Conservation (phyloP, 169 alveolate genomes). For the Perkinsus marinus region DNA sequence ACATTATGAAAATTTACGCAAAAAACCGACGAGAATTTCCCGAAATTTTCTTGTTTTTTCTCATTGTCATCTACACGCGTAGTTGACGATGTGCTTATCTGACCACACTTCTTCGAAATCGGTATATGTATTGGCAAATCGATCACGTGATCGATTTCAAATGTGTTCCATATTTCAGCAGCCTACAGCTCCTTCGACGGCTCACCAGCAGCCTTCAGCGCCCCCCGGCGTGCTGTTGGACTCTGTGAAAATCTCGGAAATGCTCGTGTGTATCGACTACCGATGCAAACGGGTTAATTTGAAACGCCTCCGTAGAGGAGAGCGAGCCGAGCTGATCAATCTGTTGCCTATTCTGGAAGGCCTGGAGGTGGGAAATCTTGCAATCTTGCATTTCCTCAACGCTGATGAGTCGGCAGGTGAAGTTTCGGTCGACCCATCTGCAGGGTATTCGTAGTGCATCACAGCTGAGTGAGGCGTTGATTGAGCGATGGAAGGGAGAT, state of each 20-base stretch:
- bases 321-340: not conserved
- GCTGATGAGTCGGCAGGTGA: not conserved
- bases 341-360: not conserved
- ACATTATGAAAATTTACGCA: too few relatives aligned
- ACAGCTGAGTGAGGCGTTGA: not conserved
- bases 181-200: not conserved
- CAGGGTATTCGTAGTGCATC: not conserved
- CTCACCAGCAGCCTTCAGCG: not conserved
- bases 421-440: not conserved
- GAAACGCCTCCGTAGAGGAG: not conserved
- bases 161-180: too few relatives aligned
- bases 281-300: not conserved
- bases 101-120: too few relatives aligned
- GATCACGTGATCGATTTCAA: not conserved
- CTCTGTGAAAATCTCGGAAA: not conserved
- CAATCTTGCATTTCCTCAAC: not conserved
- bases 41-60: too few relatives aligned
- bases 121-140: not conserved
- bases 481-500: not conserved
- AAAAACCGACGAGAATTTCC: too few relatives aligned
- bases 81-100: too few relatives aligned
- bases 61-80: too few relatives aligned
- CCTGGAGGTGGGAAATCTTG: not conserved
- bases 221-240: not conserved
- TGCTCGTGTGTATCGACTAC: not conserved